Evolutionary conservation across 1,139 yeast species (phyloP).

Genomic region (Debaryomyces sp.): DNA sequence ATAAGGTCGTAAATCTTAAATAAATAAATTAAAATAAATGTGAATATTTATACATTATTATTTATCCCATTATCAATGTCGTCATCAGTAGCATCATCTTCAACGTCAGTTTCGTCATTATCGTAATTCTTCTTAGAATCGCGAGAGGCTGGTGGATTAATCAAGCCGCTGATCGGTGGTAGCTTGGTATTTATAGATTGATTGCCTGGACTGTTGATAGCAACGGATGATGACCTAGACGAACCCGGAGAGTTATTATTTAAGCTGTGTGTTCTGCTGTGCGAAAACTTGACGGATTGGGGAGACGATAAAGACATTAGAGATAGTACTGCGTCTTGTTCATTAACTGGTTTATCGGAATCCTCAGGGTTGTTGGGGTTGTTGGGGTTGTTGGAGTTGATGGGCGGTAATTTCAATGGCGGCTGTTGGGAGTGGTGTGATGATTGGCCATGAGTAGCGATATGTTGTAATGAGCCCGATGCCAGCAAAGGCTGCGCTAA

Average conservation of each 20-base stretch:
- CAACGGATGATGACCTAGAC: conserved; percentile 27
- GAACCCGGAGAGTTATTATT: conserved; percentile 25
- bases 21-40: conserved; percentile 3
- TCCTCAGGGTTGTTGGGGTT: no score
- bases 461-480: conserved; percentile 10
- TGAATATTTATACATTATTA: neutral
- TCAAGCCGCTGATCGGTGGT: conserved; percentile 40
- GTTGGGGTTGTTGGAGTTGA: conserved; percentile 27
- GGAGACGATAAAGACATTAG: conserved; percentile 51
- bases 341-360: conserved; percentile 21
- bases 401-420: conserved; percentile 31
- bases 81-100: conserved; percentile 26
- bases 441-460: conserved; percentile 1
- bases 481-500: conserved; percentile 1
- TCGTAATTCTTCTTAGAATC: conserved; percentile 14
- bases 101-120: conserved; percentile 41
- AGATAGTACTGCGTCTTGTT: conserved; percentile 49
- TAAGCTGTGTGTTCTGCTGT: conserved; percentile 36
- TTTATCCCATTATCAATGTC: conserved; percentile 10
- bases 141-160: conserved; percentile 13
- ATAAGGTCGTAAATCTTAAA: neutral
- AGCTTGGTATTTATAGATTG: conserved; percentile 20
- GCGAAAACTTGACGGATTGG: conserved; percentile 35
- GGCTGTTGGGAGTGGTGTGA: conserved; percentile 2
- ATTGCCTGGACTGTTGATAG: conserved; percentile 22